Conservation (phyloP, 2,329 filamentous ascomycete genomes). For the Penicillium sp. region DNA sequence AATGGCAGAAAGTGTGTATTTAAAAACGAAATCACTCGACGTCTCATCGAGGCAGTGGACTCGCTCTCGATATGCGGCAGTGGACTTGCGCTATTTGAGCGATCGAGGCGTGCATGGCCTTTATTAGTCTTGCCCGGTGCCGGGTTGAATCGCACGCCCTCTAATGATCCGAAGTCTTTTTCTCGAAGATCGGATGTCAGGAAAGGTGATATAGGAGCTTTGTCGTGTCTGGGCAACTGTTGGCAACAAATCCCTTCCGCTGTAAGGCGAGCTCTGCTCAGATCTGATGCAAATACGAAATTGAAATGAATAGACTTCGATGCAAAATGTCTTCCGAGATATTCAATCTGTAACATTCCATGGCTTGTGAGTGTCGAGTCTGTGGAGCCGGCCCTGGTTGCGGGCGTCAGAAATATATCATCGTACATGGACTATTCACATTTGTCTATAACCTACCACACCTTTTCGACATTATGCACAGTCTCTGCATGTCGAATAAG, state of each 20-base stretch:
- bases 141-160: conserved; percentile 31
- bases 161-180: conserved; percentile 42
- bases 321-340: conserved; percentile 66
- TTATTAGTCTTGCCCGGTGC: conserved; percentile 10
- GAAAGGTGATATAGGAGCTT: conserved; percentile 6
- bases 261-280: conserved; percentile 66
- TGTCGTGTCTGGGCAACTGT: conserved; percentile 5
- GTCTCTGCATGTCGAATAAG: conserved; percentile 87
- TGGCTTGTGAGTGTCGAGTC: conserved; percentile 80
- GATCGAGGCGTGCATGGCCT: neutral
- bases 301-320: conserved; percentile 62
- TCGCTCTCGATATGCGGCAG: conserved; percentile 60
- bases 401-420: neutral
- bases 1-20: conserved; percentile 61
- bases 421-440: neutral
- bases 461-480: conserved; percentile 78
- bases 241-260: conserved; percentile 28
- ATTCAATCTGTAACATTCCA: conserved; percentile 73
- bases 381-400: conserved; percentile 67
- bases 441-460: conserved; percentile 57
- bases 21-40: conserved; percentile 65
- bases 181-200: conserved; percentile 33
- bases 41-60: conserved; percentile 63
- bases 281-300: conserved; percentile 74
- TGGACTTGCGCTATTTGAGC: conserved; percentile 12